phyloP scores from a whole-genome alignment of 352 stramenopile genomes.

The Globisporangium alternatum region DNA sequence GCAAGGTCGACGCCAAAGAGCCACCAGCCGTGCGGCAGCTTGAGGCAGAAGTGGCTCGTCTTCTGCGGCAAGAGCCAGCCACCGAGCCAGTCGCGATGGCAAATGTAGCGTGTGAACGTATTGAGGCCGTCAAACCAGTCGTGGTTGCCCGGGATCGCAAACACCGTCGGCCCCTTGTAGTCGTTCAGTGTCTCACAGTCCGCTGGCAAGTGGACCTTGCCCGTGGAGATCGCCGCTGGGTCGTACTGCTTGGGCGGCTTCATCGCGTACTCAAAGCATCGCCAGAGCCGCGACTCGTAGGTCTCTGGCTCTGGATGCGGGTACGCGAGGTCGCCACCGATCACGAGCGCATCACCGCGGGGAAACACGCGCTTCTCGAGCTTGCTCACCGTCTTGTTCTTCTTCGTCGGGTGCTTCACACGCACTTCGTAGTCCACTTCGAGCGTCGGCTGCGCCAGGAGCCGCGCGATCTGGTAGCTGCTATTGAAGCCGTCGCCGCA shows the following conservation, averaged over 20 bases:
- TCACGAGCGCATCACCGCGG: conserved; percentile 85
- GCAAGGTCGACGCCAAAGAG: conserved; percentile 89
- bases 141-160: conserved; percentile 90
- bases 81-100: conserved; percentile 89
- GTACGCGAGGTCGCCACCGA: conserved; percentile 92
- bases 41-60: conserved; percentile 90
- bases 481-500: conserved; percentile 93
- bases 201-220: conserved; percentile 62
- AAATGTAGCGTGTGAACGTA: conserved; percentile 91
- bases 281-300: conserved; percentile 90
- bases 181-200: conserved; percentile 43
- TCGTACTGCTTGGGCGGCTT: conserved; percentile 85
- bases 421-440: conserved; percentile 62
- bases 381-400: conserved; percentile 26
- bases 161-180: conserved; percentile 71
- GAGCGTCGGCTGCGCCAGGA: conserved; percentile 88
- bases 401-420: conserved; percentile 17
- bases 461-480: conserved; percentile 90
- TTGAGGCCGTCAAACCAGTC: conserved; percentile 94
- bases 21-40: conserved; percentile 91
- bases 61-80: conserved; percentile 91
- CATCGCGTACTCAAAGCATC: conserved; percentile 93
- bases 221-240: conserved; percentile 84
- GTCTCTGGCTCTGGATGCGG: conserved; percentile 83
- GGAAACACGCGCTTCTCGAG: conserved; percentile 62